Percentiles rank a stretch among this genome's conserved stretches.
phyloP scores from a whole-genome alignment of 208 protist species.

The Naegleria fowleri region DNA sequence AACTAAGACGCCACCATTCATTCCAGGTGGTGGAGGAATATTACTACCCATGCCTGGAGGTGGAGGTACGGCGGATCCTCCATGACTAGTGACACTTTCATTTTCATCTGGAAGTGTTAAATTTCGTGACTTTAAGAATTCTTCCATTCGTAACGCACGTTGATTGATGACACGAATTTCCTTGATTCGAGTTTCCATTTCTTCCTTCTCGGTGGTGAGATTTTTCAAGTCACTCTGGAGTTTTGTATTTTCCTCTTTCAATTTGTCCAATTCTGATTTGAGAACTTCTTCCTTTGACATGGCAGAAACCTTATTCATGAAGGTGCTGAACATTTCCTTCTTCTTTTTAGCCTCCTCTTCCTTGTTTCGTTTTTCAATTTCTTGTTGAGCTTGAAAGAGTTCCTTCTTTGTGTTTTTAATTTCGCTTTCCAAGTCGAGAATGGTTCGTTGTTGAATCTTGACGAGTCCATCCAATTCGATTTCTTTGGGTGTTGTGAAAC shows the following conservation, averaged over 20 bases:
- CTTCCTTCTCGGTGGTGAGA: background rate
- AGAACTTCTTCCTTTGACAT: background rate
- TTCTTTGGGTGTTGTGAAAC: background rate
- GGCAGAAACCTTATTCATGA: background rate
- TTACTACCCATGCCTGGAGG: background rate
- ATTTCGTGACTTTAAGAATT: background rate
- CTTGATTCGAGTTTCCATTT: background rate
- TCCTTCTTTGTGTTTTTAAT: background rate
- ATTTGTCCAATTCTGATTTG: background rate
- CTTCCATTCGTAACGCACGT: background rate
- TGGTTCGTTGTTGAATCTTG: background rate
- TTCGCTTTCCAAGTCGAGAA: background rate
- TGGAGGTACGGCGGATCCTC: background rate
- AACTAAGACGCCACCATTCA: background rate
- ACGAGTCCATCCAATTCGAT: background rate
- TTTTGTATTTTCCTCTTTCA: background rate
- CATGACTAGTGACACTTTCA: background rate
- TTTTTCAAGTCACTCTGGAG: background rate
- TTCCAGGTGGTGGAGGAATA: background rate
- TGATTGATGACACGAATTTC: background rate
- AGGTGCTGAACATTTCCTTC: background rate
- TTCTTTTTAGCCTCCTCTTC: background rate
- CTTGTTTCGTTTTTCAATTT: background rate
- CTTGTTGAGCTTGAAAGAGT: background rate
- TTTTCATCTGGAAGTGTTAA: background rate